Base-by-base conservation (phyloP, 2,329 filamentous ascomycete species). In the Pseudogymnoascus verrucosus region DNA sequence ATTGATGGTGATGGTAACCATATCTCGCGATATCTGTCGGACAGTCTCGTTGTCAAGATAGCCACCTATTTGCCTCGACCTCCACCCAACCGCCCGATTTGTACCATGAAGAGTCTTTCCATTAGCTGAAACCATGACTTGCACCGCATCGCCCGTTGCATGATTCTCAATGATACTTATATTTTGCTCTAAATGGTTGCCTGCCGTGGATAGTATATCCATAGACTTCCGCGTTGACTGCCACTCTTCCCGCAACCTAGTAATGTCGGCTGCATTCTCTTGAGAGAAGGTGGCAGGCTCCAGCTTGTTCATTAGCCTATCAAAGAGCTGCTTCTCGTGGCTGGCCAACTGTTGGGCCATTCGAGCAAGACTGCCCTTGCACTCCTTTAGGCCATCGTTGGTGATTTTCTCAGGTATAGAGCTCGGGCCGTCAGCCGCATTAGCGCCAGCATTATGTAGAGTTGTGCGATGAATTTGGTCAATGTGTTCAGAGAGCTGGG, bases 91-190 rank as follows among this genome's bases (percentile, higher is more conserved):
- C 54, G 69, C 69, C 65, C 68, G 67, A 64, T 75, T 76, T 64
- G 65, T 75, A 42, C 73, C 71, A 61, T 74, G 69, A 62, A 76
- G 65, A 31, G 69, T 65, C 36, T 73, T 70, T n/a, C 71, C 72
- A 64, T 74, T 71, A 10, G 73, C 70, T 37, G 74, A 76, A 54
- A 75, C 73, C 73, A 76, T 75, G 62, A 75, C 74, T 62, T 76
- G 73, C 6, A 76, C 39, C 34, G 74, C 67, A 62, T 76, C 73
- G 12, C 74, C 73, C 12, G 71, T 74, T 40, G 68, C 71, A 59
- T 76, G 69, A 59, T 76, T 76, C 19, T 75, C 73, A 65, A 76
- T 71, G 2, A 66, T 68, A 64, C 68, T 76, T 16, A 73, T 66
- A 31, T 69, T 74, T 64, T 75, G 70, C 61, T 67, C 67, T 39